Conservation (phyloP, 805 yeast genomes). For the Schizosaccharomyces osmophilus region DNA sequence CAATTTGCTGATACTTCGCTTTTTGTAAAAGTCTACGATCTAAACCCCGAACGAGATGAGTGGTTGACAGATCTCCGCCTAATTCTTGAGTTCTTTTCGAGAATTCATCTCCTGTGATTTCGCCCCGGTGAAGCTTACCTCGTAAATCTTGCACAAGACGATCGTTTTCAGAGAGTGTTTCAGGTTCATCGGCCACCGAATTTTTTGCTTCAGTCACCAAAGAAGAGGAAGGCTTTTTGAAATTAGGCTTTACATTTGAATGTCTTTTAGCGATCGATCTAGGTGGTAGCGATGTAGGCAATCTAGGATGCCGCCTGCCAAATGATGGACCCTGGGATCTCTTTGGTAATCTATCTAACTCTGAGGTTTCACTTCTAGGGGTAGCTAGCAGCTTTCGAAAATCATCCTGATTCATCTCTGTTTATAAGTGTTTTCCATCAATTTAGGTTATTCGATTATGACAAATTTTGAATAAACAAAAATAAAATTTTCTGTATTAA, state of each 20-base stretch:
- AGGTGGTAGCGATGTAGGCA: not conserved
- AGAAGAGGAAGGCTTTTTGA: not conserved
- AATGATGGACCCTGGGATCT: not conserved
- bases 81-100: not conserved
- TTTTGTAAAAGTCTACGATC: not conserved
- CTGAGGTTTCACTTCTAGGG: not conserved
- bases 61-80: slow-evolving; percentile 1
- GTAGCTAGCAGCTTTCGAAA: not conserved
- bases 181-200: not conserved
- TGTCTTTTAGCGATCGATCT: no score
- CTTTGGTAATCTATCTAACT: not conserved
- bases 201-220: not conserved
- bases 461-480: not conserved
- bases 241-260: no score
- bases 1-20: not conserved
- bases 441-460: not conserved
- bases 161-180: not conserved
- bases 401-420: slow-evolving; percentile 1
- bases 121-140: not conserved
- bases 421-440: not conserved
- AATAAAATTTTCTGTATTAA: not conserved
- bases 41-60: not conserved
- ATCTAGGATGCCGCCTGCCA: not conserved
- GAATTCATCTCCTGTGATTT: not conserved
- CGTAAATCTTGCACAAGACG: not conserved